Evolutionary conservation across 208 protist genomes (phyloP).

Genomic region (Leishmania guyanensis): DNA sequence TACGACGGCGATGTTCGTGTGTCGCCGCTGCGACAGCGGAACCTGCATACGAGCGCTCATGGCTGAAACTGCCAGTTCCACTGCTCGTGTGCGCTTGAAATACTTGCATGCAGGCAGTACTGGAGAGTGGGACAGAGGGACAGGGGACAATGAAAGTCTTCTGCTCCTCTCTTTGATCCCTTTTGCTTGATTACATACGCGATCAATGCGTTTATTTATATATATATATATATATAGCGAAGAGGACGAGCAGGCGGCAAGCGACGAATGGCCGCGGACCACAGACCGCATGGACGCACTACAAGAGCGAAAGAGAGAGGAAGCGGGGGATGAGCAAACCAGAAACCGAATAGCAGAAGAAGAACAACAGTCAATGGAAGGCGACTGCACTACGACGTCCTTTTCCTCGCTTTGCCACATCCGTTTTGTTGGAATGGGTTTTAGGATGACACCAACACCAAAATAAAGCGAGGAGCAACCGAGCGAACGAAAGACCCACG

Average conservation of each 20-base stretch:
- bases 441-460: neutral
- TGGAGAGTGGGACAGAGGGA: neutral
- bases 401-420: too few species aligned
- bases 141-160: neutral
- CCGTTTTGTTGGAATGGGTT: too few species aligned
- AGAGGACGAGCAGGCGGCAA: neutral
- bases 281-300: neutral
- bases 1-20: slow-evolving; percentile 90
- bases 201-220: neutral
- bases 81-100: neutral
- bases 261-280: neutral
- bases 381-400: neutral
- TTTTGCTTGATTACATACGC: neutral
- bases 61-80: neutral
- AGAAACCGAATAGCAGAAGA: neutral
- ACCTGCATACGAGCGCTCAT: slow-evolving; percentile 90
- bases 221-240: neutral
- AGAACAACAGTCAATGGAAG: neutral
- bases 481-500: neutral
- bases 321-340: neutral
- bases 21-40: slow-evolving; percentile 87
- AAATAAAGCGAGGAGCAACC: neutral
- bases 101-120: neutral
- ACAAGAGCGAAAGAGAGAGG: neutral
- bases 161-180: neutral